Evolutionary conservation across 257 asterid species (phyloP).

Genomic region (Cinchona pubescens): DNA sequence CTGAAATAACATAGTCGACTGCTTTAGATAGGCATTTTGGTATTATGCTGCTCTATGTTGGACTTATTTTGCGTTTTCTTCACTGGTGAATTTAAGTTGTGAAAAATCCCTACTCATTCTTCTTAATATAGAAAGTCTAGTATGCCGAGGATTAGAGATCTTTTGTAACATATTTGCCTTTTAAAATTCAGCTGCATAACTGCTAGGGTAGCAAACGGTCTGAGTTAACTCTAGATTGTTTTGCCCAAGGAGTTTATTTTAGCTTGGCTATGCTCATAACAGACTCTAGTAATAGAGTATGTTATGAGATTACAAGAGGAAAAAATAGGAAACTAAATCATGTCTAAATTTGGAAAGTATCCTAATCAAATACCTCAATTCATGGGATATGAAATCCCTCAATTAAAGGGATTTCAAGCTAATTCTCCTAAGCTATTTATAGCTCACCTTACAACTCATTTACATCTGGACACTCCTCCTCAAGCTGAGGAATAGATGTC

Average conservation of each 20-base stretch:
- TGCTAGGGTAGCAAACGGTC: not conserved
- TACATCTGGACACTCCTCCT: too few species aligned
- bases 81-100: not conserved
- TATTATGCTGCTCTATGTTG: not conserved
- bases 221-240: not conserved
- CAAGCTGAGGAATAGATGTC: too few species aligned
- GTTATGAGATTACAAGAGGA: too few species aligned
- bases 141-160: not conserved
- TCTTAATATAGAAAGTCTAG: not conserved
- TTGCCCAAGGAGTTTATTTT: not conserved
- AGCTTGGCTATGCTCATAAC: not conserved
- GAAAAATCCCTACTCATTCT: not conserved
- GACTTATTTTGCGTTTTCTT: not conserved
- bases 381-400: too few species aligned
- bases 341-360: too few species aligned
- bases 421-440: too few species aligned
- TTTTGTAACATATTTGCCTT: not conserved
- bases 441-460: too few species aligned
- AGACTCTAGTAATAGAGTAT: not conserved
- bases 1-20: not conserved
- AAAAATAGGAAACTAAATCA: too few species aligned
- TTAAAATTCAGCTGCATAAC: not conserved
- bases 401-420: too few species aligned
- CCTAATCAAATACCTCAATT: too few species aligned
- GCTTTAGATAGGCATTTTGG: not conserved